phyloP scores from a whole-genome alignment of 2,329 filamentous ascomycete species.

The Cladosporium sp. region DNA sequence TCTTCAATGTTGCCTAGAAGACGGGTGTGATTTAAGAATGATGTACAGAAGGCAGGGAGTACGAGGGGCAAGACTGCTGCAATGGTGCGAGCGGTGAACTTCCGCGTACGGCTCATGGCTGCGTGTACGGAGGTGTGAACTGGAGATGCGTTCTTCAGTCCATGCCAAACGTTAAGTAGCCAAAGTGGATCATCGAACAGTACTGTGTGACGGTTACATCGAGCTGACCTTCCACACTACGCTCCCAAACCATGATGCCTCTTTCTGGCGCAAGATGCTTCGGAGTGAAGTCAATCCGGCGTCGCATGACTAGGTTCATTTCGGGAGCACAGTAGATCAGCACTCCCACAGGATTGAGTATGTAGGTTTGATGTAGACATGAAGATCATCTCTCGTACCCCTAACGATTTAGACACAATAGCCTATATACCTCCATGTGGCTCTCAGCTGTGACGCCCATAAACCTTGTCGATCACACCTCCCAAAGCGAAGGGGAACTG shows the following conservation, averaged over 20 bases:
- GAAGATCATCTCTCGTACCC: too few species aligned
- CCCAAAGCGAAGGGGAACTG: too few species aligned
- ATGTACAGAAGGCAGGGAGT: neutral
- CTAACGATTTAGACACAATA: too few species aligned
- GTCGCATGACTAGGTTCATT: too few species aligned
- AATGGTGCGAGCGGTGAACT: neutral
- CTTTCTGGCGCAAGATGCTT: neutral
- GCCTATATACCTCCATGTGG: too few species aligned
- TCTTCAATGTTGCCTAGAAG: neutral
- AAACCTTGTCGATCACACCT: too few species aligned
- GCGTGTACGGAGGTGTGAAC: neutral
- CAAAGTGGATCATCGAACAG: neutral
- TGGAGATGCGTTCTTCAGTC: too few species aligned
- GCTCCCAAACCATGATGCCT: neutral
- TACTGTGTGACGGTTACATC: neutral
- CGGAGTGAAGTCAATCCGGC: neutral
- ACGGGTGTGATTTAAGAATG: neutral
- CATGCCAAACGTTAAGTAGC: neutral
- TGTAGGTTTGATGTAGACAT: too few species aligned
- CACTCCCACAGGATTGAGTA: neutral
- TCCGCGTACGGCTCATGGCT: too few species aligned
- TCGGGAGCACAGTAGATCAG: neutral
- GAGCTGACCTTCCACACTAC: neutral
- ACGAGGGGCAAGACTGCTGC: neutral
- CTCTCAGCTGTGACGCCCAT: too few species aligned